Evolutionary conservation across 805 yeast genomes (phyloP).

Genomic region (Clavispora carvajalis): DNA sequence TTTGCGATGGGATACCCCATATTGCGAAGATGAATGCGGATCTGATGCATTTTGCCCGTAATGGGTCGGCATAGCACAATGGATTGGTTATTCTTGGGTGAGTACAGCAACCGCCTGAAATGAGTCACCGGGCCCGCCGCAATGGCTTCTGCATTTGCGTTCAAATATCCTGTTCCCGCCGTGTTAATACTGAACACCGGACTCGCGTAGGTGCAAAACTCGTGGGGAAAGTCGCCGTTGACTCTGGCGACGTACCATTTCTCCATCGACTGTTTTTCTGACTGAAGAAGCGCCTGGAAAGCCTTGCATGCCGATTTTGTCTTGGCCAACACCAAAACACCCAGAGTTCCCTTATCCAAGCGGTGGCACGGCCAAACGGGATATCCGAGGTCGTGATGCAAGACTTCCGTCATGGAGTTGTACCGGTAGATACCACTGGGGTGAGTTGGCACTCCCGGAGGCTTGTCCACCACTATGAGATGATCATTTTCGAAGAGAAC

Average conservation of each 20-base stretch:
- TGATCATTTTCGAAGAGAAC: conserved; percentile 34
- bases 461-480: conserved; percentile 44
- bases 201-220: conserved; percentile 24
- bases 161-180: conserved; percentile 25
- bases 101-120: conserved; percentile 28
- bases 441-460: conserved; percentile 51
- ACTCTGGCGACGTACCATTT: conserved; percentile 47
- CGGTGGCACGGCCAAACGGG: conserved; percentile 43
- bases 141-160: conserved; percentile 21
- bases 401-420: conserved; percentile 41
- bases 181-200: conserved; percentile 36
- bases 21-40: conserved; percentile 49
- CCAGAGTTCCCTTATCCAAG: conserved; percentile 49
- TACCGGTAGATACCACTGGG: conserved; percentile 42
- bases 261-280: conserved; percentile 20
- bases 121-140: conserved; percentile 29
- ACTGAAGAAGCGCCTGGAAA: conserved; percentile 27
- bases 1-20: conserved; percentile 25
- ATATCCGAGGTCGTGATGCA: conserved; percentile 25
- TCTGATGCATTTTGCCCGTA: conserved; percentile 55
- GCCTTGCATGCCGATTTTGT: conserved; percentile 25
- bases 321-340: conserved; percentile 42
- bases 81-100: conserved; percentile 27
- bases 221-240: conserved; percentile 35
- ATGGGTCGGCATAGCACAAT: conserved; percentile 45